phyloP scores from a whole-genome alignment of 371 early-diverging fungal genomes.

The Rhizopus microsporus region DNA sequence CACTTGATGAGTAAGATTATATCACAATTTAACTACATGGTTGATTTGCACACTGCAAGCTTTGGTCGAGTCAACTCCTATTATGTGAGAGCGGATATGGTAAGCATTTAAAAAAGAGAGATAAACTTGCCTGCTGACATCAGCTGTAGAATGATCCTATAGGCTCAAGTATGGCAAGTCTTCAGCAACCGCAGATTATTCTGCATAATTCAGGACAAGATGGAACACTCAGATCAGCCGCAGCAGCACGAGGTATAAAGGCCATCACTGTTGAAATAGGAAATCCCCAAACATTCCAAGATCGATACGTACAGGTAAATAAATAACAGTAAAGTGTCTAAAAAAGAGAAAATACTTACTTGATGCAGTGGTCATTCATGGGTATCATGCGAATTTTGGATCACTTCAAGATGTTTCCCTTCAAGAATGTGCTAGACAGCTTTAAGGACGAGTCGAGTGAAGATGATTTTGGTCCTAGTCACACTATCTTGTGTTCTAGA shows the following conservation, averaged over 20 bases:
- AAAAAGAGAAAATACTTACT: conserved; percentile 31
- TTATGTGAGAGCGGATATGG: conserved; percentile 87
- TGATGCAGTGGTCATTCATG: conserved; percentile 43
- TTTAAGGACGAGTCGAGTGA: background rate
- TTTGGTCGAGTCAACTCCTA: conserved; percentile 85
- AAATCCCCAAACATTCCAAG: conserved; percentile 77
- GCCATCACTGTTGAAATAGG: conserved; percentile 90
- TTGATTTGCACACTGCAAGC: conserved; percentile 89
- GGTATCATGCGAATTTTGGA: conserved; percentile 37
- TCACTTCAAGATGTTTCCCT: conserved; percentile 31
- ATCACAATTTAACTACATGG: conserved; percentile 76
- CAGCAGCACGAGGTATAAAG: conserved; percentile 75
- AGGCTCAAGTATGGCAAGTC: conserved; percentile 74
- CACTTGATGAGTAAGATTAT: conserved; percentile 79
- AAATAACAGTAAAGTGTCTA: conserved; percentile 54
- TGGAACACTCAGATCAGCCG: conserved; percentile 81
- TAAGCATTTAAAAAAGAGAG: conserved; percentile 2
- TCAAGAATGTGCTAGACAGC: conserved; percentile 1
- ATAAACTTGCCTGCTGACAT: background rate
- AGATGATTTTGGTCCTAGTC: conserved; percentile 19
- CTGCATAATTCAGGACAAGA: conserved; percentile 46
- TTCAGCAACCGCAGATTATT: conserved; percentile 85
- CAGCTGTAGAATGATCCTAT: conserved; percentile 57
- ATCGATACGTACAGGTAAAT: conserved; percentile 66
- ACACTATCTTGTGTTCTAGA: conserved; percentile 30